Evolutionary conservation across 345 rosid genomes (phyloP).

Genomic region (Corchorus olitorius): DNA sequence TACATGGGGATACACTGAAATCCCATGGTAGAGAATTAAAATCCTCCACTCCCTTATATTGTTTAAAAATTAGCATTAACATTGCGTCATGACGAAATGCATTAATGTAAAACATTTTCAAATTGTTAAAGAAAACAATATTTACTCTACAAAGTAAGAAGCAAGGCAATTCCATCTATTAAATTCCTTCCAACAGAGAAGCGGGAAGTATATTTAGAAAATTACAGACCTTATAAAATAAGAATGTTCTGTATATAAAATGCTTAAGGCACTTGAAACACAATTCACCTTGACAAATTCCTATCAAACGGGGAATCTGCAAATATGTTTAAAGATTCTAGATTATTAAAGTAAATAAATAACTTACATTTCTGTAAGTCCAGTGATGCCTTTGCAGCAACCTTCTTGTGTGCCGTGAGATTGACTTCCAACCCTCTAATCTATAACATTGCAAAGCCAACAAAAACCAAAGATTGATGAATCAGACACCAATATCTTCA

Average conservation of each 20-base stretch:
- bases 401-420: constrained; percentile 72
- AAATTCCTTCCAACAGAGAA: constrained; percentile 1
- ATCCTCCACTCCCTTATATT: background rate
- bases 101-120: background rate
- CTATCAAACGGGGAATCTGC: background rate
- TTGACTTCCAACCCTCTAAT: constrained; percentile 65
- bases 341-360: background rate
- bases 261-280: background rate
- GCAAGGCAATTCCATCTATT: background rate
- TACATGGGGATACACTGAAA: background rate
- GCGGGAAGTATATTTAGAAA: background rate
- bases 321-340: background rate
- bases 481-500: background rate
- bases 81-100: background rate
- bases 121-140: background rate
- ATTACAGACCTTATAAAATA: background rate
- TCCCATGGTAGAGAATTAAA: background rate
- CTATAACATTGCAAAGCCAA: constrained; percentile 37
- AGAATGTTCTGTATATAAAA: background rate
- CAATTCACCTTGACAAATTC: background rate
- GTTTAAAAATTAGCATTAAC: background rate
- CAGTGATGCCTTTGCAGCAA: constrained; percentile 58
- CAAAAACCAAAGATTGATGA: constrained; percentile 17
- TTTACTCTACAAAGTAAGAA: background rate
- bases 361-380: constrained; percentile 62